Evolutionary conservation across 108 stramenopile genomes (phyloP).

Genomic region (Mediolabrus comicus): DNA sequence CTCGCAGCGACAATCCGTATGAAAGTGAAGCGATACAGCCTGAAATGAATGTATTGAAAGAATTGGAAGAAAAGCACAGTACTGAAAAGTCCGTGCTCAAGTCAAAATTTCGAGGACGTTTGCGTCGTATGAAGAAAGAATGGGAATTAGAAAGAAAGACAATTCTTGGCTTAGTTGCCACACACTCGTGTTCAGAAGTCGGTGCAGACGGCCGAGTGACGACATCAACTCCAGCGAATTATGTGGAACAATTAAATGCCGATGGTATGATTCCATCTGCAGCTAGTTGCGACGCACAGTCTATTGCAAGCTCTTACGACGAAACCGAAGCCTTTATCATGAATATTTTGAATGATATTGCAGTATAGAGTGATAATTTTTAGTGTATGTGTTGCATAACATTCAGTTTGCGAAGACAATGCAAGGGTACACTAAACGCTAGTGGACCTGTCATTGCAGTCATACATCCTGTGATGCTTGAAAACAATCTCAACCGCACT

Average conservation of each 20-base stretch:
- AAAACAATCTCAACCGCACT: not conserved
- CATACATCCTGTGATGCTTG: not conserved
- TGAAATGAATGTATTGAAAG: not conserved
- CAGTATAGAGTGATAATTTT: constrained; percentile 2
- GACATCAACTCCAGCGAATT: constrained; percentile 7
- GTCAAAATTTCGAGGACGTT: constrained; percentile 14
- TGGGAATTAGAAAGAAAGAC: constrained; percentile 33
- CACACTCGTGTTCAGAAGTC: not conserved
- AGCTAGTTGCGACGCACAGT: not conserved
- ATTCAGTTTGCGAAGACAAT: too few relatives aligned
- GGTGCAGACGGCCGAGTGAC: not conserved
- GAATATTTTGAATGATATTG: constrained; percentile 30
- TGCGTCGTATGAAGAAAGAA: constrained; percentile 26
- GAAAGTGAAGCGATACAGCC: not conserved
- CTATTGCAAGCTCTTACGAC: constrained; percentile 16
- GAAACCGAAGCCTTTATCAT: constrained; percentile 34
- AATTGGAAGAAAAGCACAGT: constrained; percentile 21
- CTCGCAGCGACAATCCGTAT: not conserved
- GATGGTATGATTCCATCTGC: not conserved
- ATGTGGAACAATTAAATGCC: not conserved
- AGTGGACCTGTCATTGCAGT: not conserved
- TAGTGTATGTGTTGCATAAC: not conserved
- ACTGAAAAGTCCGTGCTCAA: constrained; percentile 22
- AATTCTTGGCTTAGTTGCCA: constrained; percentile 20
- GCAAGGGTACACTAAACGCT: not conserved